Evolutionary conservation across 345 rosid species (phyloP), one percentile per base, ranked within the genome.

Genomic region (Aurinia saxatilis): DNA sequence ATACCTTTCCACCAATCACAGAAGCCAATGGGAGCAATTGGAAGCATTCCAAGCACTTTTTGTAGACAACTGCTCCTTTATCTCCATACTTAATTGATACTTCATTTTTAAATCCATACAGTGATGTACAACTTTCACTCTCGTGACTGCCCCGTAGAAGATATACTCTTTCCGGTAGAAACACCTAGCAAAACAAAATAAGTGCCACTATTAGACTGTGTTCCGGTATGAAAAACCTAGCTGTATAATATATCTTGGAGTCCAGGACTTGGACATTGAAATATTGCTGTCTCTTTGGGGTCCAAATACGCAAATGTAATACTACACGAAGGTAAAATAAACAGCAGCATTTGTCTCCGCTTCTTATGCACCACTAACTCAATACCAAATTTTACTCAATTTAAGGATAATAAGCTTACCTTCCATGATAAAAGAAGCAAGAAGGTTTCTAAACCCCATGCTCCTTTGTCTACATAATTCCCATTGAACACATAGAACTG

Each of bases 401-500:
- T 47, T 11, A 56, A 38, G 41, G 52, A 57, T 42, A 53, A 40
- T 27, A 33, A 42, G 8, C 42, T 25, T 57, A 71, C 75, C 72
- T 72, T 72, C 76, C 76, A 72, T 50, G 71, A 65, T 45, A 72
- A 60, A 10, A 72, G 62, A 65, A 72, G 76, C 23, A 72, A 52
- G 51, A 72, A 59, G 34, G 72, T 65, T 52, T 72, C 76, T 16
- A 72, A 60, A 41, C 76, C 76, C 76, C 76, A 72, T 2, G 76
- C 76, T 66, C 76, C 76, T 15, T 59, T 65, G 46, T 53, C 50
- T 4, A 72, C 76, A 66, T 72, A 72, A 44, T 72, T 72, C 45
- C 76, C 76, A 17, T 66, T 72, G 37, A 72, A 72, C 49, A 72
- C 76, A 18, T 72, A 72, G 52, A 72, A 72, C 63, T 66, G 76